These are phyloP conservation scores for Phytophthora vignae DNA, from an alignment of 352 stramenopile species.

Conservation along the genomic window DNA sequence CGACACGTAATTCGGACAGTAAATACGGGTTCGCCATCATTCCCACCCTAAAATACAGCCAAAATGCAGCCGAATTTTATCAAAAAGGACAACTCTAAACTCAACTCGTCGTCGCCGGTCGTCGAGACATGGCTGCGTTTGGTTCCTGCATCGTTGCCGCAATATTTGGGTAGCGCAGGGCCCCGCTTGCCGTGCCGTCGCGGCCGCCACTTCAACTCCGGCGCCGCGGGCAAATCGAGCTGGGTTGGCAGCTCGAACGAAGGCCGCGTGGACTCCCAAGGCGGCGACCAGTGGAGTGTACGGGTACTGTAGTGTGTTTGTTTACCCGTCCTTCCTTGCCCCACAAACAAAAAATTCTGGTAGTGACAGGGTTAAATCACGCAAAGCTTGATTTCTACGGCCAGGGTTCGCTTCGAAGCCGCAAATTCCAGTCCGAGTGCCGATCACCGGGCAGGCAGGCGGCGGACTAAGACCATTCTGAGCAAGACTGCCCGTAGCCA, in stretches of 20 bases:
- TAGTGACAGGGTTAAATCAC: background rate
- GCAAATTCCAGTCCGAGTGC: background rate
- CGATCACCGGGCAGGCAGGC: background rate
- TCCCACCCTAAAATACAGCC: no score
- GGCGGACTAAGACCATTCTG: background rate
- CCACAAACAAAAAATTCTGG: background rate
- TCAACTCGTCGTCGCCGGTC: constrained; percentile 20
- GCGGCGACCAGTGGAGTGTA: background rate
- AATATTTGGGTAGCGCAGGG: constrained; percentile 13
- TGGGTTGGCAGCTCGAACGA: background rate
- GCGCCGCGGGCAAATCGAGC: constrained; percentile 27
- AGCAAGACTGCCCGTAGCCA: background rate
- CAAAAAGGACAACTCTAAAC: constrained; percentile 1
- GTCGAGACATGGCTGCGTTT: constrained; percentile 36
- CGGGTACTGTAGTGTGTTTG: background rate
- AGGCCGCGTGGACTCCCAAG: background rate
- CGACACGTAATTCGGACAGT: constrained; percentile 12
- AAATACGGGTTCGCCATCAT: constrained; percentile 17
- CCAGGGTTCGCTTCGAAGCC: background rate
- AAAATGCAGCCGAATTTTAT: no score
- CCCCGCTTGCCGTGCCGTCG: constrained; percentile 14
- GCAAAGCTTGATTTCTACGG: background rate
- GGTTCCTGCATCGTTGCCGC: constrained; percentile 22
- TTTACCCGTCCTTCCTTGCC: no score
- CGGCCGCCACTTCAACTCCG: constrained; percentile 20